Conservation (phyloP, 2,329 filamentous ascomycete genomes). For the Fusarium tricinctum region DNA sequence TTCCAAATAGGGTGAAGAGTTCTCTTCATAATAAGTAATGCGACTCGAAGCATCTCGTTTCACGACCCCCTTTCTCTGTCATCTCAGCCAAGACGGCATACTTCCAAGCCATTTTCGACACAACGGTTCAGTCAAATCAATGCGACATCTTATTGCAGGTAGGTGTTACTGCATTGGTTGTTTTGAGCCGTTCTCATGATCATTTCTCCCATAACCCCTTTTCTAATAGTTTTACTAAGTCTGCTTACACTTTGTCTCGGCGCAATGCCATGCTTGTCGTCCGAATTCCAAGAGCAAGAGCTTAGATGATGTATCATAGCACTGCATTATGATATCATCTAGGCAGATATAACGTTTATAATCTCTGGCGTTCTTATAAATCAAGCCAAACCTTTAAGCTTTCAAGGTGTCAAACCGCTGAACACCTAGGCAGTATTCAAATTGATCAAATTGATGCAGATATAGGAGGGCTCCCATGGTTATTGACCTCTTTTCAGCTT, state of each 20-base stretch:
- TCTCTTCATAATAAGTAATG: constrained; percentile 2
- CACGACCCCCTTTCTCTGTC: constrained; percentile 16
- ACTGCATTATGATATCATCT: too few species aligned
- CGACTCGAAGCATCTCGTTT: constrained; percentile 5
- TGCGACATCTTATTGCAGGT: not conserved
- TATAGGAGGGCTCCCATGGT: not conserved
- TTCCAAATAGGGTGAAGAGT: not conserved
- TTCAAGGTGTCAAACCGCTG: not conserved
- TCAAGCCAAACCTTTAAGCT: not conserved
- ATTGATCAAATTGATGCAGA: too few species aligned
- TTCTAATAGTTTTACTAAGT: too few species aligned
- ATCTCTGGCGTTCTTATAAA: not conserved
- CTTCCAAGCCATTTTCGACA: constrained; percentile 12
- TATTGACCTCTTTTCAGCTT: not conserved
- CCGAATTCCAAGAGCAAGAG: too few species aligned
- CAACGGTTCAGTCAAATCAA: too few species aligned
- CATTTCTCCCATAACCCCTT: too few species aligned
- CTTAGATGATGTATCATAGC: too few species aligned
- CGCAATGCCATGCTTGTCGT: too few species aligned
- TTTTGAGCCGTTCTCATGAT: too few species aligned
- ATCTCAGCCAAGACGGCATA: constrained; percentile 11
- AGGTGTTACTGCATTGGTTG: too few species aligned
- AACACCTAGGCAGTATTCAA: not conserved
- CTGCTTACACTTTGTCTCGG: too few species aligned
- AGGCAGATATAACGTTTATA: not conserved